phyloP scores from a whole-genome alignment of 139 green algal genomes.

The Chlorella sorokiniana region DNA sequence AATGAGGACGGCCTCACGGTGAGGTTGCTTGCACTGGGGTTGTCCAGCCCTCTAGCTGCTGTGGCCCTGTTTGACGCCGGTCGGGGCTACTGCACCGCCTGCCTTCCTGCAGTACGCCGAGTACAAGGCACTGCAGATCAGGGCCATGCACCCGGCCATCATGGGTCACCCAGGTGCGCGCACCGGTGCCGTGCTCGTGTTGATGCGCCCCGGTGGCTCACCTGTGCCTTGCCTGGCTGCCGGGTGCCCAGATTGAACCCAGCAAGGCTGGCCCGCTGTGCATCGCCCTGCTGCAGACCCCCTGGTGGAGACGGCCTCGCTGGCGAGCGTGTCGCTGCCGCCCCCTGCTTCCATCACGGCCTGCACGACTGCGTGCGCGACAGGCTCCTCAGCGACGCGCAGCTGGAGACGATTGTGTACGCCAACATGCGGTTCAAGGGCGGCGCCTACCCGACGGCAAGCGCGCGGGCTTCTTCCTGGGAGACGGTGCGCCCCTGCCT shows the following conservation, averaged over 20 bases:
- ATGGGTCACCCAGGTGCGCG: constrained; percentile 36
- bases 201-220: neutral
- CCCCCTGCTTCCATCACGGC: constrained; percentile 58
- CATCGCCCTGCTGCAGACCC: constrained; percentile 41
- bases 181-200: neutral
- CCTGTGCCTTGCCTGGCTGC: neutral
- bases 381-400: constrained; percentile 61
- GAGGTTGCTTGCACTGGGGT: neutral
- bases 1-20: constrained; percentile 31
- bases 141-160: constrained; percentile 19
- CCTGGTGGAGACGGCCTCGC: constrained; percentile 75
- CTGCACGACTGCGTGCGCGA: constrained; percentile 50
- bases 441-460: constrained; percentile 16
- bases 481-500: constrained; percentile 58
- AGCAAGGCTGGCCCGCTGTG: too few relatives aligned
- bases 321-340: constrained; percentile 64
- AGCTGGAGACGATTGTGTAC: constrained; percentile 79
- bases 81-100: neutral
- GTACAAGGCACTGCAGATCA: constrained; percentile 32
- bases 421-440: constrained; percentile 68
- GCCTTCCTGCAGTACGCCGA: constrained; percentile 15
- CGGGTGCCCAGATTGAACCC: neutral
- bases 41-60: neutral
- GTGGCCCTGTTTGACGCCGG: neutral
- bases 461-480: constrained; percentile 81